Evolutionary conservation across 163 green algal genomes (phyloP), one percentile per base, ranked within the genome.

Genomic region (Chloromonas sp.): DNA sequence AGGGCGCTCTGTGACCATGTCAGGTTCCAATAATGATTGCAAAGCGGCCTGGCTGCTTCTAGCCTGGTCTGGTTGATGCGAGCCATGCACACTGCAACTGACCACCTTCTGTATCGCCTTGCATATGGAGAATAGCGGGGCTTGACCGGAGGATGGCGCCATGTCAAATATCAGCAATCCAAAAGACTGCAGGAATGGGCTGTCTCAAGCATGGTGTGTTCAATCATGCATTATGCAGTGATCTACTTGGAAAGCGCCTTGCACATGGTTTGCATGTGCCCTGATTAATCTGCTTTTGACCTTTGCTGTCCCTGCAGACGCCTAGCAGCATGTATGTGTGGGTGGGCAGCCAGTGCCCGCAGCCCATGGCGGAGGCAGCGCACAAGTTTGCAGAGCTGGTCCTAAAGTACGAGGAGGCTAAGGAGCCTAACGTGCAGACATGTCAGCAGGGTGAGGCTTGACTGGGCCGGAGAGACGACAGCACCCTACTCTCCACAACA

Each of bases 271-370:
- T 74, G 5, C 5, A 5, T 5, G 5, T 74, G 66, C 66, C 5
- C 66, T 11, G 5, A 74, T 11, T 74, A 15, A 11, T 11, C 66
- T 74, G 5, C 5, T 11, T 74, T 5, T 74, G 66, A 5, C 11
- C 5, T 11, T 11, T 11, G 11, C 66, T 74, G 66, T 11, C 5
- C 66, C 15, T 62, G 70, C 76, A 88, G 81, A 62, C 81, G 1
- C 85, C 85, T 36, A 80, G 62, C 57, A 83, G 79, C 58, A 83
- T 87, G 11, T 90, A 88, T 71, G 83, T 91, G 71, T 90, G 88
- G 86, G 66, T 86, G 3, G 86, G 88, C 0, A 71, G 83, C 58
- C 58, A 60, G 57, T 90, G 88, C 81, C 84, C 84, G 0, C 60
- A 84, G 0, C 1, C 70, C 8, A 82, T 82, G 13, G 80, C 78